Evolutionary conservation across 768 basidiomycete species (phyloP), one percentile per base, ranked within the genome.

Genomic region (Tulasnella sp.): DNA sequence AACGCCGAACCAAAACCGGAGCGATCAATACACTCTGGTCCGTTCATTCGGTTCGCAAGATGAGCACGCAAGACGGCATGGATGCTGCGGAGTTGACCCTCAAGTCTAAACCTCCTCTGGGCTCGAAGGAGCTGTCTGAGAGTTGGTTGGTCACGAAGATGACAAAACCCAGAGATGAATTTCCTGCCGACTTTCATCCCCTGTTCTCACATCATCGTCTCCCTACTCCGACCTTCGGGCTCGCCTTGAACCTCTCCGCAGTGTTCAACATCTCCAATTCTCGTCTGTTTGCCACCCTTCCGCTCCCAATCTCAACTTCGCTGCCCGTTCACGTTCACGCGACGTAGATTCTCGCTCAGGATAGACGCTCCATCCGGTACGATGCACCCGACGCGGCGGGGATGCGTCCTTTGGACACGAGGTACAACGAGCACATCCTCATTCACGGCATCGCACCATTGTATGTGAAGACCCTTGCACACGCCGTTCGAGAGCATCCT

Each of bases 261-360:
- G 8, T 37, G 11, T 14, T 11, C 6, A 16, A 11, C 9, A 52
- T 52, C n/a, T n/a, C 8, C 9, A 22, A 32, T 34, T 62, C 41
- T 16, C 52, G 32, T 3, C 78, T 86, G 26, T 86, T 85, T 70
- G 82, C 84, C 12, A 81, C 79, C 0, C 77, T 86, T 6, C 85
- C 84, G 0, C 79, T 86, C 2, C 81, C 81, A 3, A 78, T 82
- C 6, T 29, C 75, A 5, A 83, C 80, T 4, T 75, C 80, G 5
- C 78, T 86, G 0, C 84, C 85, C 0, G 79, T 83, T 1, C 85
- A 86, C 73, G 76, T 86, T 11, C 81, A 81, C 65, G 84, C 83
- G 0, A 81, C 84, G 0, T 86, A 84, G 73, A 80, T 83, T 47
- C 76, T 86, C 5, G 80, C 85, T 0, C 80, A 83, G 1, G 85